Percentiles rank a stretch among this genome's conserved stretches.
phyloP scores from a whole-genome alignment of 306 rosid genomes.

The Trifolium pratense region DNA sequence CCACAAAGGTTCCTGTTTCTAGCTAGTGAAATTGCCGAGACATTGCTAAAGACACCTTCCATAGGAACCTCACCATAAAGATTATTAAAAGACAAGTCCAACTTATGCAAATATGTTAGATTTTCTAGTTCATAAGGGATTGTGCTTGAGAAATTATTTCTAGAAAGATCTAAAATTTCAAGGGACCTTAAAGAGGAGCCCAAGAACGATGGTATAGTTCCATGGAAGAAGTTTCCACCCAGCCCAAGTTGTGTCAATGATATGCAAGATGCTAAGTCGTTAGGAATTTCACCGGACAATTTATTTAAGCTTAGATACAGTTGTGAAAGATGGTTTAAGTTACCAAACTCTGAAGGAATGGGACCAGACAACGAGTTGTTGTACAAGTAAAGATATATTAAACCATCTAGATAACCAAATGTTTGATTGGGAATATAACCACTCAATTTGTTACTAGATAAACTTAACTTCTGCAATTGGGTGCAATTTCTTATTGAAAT shows the following conservation, averaged over 20 bases:
- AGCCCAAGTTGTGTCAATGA: not conserved
- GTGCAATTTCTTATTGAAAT: not conserved
- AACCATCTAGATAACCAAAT: too few species aligned
- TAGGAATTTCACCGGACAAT: slow-evolving; percentile 39
- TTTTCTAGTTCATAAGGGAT: not conserved
- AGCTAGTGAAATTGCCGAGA: not conserved
- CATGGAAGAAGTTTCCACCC: slow-evolving; percentile 23
- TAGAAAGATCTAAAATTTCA: not conserved
- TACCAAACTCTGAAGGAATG: slow-evolving; percentile 37
- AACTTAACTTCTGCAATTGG: not conserved
- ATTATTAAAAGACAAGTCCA: not conserved
- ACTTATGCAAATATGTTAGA: not conserved
- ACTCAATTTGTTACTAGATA: not conserved
- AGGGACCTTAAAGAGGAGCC: not conserved
- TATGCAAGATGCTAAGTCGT: slow-evolving; percentile 13
- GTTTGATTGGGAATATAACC: too few species aligned
- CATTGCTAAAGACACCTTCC: not conserved
- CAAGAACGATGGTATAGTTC: slow-evolving; percentile 23
- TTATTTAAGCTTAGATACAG: not conserved
- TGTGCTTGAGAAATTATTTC: not conserved
- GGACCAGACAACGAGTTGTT: slow-evolving; percentile 37
- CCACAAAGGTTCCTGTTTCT: not conserved
- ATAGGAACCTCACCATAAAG: not conserved
- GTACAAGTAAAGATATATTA: not conserved
- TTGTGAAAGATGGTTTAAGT: slow-evolving; percentile 5